Evolutionary conservation across 352 stramenopile species (phyloP), one percentile per base, ranked within the genome.

Genomic region (Phytophthora macrochlamydospora): DNA sequence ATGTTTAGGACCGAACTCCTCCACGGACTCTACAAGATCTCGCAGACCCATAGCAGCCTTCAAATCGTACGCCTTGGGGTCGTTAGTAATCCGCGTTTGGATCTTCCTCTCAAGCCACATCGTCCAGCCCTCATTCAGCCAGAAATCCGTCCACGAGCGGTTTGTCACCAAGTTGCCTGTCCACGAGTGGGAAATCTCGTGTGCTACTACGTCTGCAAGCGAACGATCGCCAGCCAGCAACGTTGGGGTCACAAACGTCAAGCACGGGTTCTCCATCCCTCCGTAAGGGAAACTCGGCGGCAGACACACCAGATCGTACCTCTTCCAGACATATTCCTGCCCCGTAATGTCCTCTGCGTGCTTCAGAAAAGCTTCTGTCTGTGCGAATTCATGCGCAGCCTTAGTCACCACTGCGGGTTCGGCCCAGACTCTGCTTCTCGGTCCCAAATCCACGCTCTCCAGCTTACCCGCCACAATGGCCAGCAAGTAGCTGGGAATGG

Each of bases 91-190:
- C 18, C 72, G 69, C 9, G 81, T 77, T 76, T 98, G 96, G 64
- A 99, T 98, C 65, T 98, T 98, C 38, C 96, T 83, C 80, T 99
- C 90, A 9, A 99, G 87, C 85, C 96, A 99, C 51, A 97, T 87
- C 1, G 97, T 99, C 94, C 94, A 99, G 31, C 96, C 96, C 71
- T 99, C 97, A 62, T 99, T 99, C 14, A 99, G 79, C 96, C 96
- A 99, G 72, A 99, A 99, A 77, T 99, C 89, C 52, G 89, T 83
- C 87, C 89, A 99, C 53, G 89, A 98, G 51, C 79, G 77, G 82
- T 99, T 99, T 2, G 97, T 99, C 18, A 99, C 91, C 13, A 99
- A 67, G 78, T 99, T 99, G 4, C 97, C 97, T 0, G 92, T 98
- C 97, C 97, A 99, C 45, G 71, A 94, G 72, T 98, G 96, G 7